phyloP scores from a whole-genome alignment of 306 rosid species.

The Vicia sativa region DNA sequence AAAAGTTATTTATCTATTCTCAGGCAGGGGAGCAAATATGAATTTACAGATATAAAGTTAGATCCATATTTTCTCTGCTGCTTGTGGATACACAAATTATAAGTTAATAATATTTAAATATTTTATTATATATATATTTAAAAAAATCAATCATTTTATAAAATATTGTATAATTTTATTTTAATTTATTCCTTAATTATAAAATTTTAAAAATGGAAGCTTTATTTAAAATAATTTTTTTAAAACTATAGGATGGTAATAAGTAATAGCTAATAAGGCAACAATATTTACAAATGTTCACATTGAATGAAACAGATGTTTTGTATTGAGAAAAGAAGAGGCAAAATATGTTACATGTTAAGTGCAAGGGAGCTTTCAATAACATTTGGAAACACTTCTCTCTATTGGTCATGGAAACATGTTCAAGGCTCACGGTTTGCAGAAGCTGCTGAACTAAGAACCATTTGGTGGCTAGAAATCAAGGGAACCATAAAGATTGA shows the following conservation, averaged over 20 bases:
- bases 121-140: background rate
- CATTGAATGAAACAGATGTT: constrained; percentile 51
- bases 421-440: constrained; percentile 59
- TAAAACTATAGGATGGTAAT: too few relatives aligned
- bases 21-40: constrained; percentile 94
- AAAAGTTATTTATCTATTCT: constrained; percentile 47
- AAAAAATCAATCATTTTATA: too few relatives aligned
- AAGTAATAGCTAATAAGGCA: too few relatives aligned
- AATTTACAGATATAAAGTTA: constrained; percentile 48
- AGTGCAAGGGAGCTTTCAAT: constrained; percentile 72
- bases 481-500: constrained; percentile 44
- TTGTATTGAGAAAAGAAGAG: constrained; percentile 54
- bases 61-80: constrained; percentile 66
- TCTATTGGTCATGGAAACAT: constrained; percentile 79
- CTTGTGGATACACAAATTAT: constrained; percentile 48
- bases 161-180: too few relatives aligned
- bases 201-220: too few relatives aligned
- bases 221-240: too few relatives aligned
- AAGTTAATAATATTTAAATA: background rate
- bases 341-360: constrained; percentile 61
- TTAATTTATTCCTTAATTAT: too few relatives aligned
- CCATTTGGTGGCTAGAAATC: constrained; percentile 75
- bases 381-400: constrained; percentile 56
- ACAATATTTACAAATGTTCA: too few relatives aligned
- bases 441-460: constrained; percentile 68